Evolutionary conservation across 495 filamentous ascomycete species (phyloP).

Genomic region (Chaetomium tenue): DNA sequence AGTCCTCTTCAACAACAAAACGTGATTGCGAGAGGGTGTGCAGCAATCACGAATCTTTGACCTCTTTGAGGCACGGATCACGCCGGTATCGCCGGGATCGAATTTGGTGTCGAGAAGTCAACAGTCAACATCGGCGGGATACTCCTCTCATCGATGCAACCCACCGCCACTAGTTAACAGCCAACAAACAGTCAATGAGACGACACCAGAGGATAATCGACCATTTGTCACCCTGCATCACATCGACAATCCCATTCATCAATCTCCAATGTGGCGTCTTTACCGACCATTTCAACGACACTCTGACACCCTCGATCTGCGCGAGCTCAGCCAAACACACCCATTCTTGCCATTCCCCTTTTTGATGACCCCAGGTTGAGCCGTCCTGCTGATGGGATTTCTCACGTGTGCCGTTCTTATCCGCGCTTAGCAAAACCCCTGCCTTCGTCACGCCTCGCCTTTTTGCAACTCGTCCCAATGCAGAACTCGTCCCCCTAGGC

Average conservation of each 20-base stretch:
- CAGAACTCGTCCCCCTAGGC: background rate
- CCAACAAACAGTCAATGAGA: background rate
- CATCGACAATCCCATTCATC: conserved; percentile 7
- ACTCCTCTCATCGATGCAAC: background rate
- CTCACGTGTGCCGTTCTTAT: background rate
- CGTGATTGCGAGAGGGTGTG: conserved; percentile 44
- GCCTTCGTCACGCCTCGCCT: background rate
- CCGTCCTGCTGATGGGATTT: background rate
- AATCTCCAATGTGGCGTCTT: background rate
- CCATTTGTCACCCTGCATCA: background rate
- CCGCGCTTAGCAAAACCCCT: background rate
- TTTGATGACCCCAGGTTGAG: background rate
- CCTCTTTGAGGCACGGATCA: background rate
- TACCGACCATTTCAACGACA: background rate
- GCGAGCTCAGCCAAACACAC: conserved; percentile 15
- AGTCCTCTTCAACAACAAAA: conserved; percentile 40
- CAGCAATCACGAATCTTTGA: conserved; percentile 29
- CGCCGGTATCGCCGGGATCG: conserved; percentile 12
- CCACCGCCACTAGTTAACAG: conserved; percentile 10
- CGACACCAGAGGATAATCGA: background rate
- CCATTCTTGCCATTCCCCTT: background rate
- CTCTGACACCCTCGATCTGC: conserved; percentile 12
- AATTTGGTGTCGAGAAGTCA: background rate
- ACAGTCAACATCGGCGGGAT: background rate
- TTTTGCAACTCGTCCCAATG: background rate